These are phyloP conservation scores for Penicillium turbatum DNA, from an alignment of 495 filamentous ascomycete species.

Conservation along the genomic window DNA sequence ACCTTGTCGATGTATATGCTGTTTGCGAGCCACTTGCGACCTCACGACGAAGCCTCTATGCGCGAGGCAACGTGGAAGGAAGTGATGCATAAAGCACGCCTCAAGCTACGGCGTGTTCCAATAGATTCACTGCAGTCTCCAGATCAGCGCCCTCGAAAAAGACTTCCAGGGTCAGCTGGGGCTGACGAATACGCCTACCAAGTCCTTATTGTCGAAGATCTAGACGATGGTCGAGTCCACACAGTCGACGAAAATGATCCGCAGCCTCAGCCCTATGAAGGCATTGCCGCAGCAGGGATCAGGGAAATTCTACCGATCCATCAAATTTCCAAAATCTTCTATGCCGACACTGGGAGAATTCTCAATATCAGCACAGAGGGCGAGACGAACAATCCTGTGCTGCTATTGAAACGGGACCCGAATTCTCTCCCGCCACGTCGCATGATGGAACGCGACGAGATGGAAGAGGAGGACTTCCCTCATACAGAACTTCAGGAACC, in stretches of 20 bases:
- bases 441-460: slow-evolving; percentile 54
- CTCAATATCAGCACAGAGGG: slow-evolving; percentile 79
- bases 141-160: slow-evolving; percentile 9
- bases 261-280: slow-evolving; percentile 64
- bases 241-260: slow-evolving; percentile 63
- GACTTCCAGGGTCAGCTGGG: slow-evolving; percentile 48
- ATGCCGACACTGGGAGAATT: slow-evolving; percentile 91
- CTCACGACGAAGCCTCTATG: slow-evolving; percentile 57
- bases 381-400: slow-evolving; percentile 77
- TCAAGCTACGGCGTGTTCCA: slow-evolving; percentile 67
- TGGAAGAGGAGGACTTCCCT: slow-evolving; percentile 25
- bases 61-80: slow-evolving; percentile 93
- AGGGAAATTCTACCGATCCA: slow-evolving; percentile 82
- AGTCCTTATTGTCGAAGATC: slow-evolving; percentile 82
- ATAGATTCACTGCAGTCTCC: slow-evolving; percentile 34
- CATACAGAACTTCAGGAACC: slow-evolving; percentile 24
- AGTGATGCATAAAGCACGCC: slow-evolving; percentile 87
- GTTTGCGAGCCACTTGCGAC: slow-evolving; percentile 73
- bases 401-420: slow-evolving; percentile 80
- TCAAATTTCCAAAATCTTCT: slow-evolving; percentile 94
- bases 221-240: slow-evolving; percentile 88
- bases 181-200: slow-evolving; percentile 82
- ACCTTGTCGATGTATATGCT: slow-evolving; percentile 94
- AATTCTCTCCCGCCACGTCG: slow-evolving; percentile 67
- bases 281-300: slow-evolving; percentile 69